A percentile compares a stretch with the other conserved stretches of the same genome.
phyloP scores from a whole-genome alignment of 441 rosid genomes.

The Breynia disticha region DNA sequence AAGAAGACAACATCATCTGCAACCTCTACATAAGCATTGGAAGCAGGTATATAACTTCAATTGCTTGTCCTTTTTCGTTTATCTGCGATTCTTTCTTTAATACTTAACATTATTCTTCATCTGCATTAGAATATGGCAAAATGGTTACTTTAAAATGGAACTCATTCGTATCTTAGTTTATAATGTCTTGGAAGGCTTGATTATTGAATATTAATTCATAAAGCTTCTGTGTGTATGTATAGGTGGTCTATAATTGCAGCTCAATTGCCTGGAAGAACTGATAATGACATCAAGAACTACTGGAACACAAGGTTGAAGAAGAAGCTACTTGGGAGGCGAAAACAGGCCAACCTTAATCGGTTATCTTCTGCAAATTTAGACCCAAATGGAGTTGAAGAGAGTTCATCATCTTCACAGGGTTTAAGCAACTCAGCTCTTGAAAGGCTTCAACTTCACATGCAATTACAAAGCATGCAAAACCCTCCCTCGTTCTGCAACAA shows the following conservation, averaged over 20 bases:
- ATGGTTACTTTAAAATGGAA: no score
- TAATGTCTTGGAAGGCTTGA: slow-evolving; percentile 4
- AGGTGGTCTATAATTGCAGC: slow-evolving; percentile 98
- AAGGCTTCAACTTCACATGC: slow-evolving; percentile 91
- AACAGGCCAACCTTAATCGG: slow-evolving; percentile 32
- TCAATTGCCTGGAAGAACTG: slow-evolving; percentile 88
- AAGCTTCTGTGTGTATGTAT: slow-evolving; percentile 11
- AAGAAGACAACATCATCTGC: slow-evolving; percentile 70
- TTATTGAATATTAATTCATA: slow-evolving; percentile 5
- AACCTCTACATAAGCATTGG: slow-evolving; percentile 72
- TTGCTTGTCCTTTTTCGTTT: slow-evolving; percentile 9
- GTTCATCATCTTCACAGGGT: slow-evolving; percentile 32
- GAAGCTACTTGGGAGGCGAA: slow-evolving; percentile 61
- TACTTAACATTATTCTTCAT: background rate
- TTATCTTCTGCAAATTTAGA: slow-evolving; percentile 24
- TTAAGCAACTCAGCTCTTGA: slow-evolving; percentile 78
- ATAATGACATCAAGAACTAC: slow-evolving; percentile 87
- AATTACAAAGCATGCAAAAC: slow-evolving; percentile 62
- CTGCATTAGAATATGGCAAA: no score
- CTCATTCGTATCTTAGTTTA: slow-evolving; percentile 1
- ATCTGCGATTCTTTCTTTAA: slow-evolving; percentile 13
- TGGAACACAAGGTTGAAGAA: slow-evolving; percentile 98
- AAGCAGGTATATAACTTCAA: slow-evolving; percentile 48
- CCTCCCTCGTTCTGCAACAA: slow-evolving; percentile 60
- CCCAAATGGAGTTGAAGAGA: slow-evolving; percentile 17